Evolutionary conservation across 2,329 filamentous ascomycete species (phyloP).

Genomic region (Ceratocystiopsis brevicomis): DNA sequence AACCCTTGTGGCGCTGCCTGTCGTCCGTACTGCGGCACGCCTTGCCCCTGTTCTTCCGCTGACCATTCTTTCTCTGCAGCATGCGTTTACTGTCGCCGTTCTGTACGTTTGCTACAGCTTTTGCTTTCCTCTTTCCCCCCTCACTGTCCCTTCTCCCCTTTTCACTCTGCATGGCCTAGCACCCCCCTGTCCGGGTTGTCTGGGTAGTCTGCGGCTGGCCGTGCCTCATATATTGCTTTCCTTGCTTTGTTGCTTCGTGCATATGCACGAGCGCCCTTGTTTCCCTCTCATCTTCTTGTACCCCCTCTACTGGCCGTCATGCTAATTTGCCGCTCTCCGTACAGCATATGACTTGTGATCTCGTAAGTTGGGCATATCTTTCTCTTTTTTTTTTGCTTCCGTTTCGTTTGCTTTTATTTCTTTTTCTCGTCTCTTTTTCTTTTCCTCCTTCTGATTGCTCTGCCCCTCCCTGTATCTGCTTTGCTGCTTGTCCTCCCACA

Average conservation of each 20-base stretch:
- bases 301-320: not conserved
- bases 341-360: conserved; percentile 84
- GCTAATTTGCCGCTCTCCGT: not conserved
- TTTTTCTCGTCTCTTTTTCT: not conserved
- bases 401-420: not conserved
- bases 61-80: conserved; percentile 32
- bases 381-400: not conserved
- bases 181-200: not conserved
- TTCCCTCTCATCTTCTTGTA: conserved; percentile 5
- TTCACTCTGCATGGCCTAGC: too few species aligned
- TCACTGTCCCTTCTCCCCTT: too few species aligned
- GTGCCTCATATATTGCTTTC: too few species aligned
- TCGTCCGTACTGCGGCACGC: too few species aligned
- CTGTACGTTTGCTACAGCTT: conserved; percentile 55
- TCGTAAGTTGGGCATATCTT: conserved; percentile 39
- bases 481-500: conserved; percentile 6
- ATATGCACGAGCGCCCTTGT: not conserved
- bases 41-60: too few species aligned
- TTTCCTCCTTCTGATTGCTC: conserved; percentile 1
- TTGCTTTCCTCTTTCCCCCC: too few species aligned
- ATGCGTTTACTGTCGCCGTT: conserved; percentile 77
- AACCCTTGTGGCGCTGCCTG: too few species aligned
- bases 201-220: too few species aligned
- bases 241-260: not conserved
- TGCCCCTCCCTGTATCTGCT: not conserved